These are phyloP conservation scores for Ceratocystis albifundus DNA, from an alignment of 2,329 filamentous ascomycete species.

Conservation along the genomic window DNA sequence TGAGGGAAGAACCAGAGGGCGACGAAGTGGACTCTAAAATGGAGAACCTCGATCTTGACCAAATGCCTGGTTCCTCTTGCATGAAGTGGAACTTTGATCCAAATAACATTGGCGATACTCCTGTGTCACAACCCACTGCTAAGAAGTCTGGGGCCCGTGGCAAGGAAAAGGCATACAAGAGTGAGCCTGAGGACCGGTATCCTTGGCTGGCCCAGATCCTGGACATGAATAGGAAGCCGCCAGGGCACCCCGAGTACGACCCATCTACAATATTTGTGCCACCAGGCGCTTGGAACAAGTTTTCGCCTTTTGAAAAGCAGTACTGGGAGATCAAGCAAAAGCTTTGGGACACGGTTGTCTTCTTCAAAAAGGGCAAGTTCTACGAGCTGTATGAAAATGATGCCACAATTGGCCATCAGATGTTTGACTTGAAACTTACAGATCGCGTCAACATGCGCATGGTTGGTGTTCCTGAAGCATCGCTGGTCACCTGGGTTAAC, in stretches of 20 bases:
- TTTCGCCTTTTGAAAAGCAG: conserved; percentile 92
- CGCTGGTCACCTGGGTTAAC: conserved; percentile 92
- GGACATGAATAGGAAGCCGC: conserved; percentile 72
- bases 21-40: conserved; percentile 36
- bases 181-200: conserved; percentile 76
- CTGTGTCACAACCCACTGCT: conserved; percentile 24
- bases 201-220: conserved; percentile 76
- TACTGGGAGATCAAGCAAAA: conserved; percentile 99
- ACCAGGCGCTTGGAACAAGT: conserved; percentile 63
- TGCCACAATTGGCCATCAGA: conserved; percentile 86
- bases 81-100: conserved; percentile 66
- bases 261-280: conserved; percentile 85
- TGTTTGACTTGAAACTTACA: conserved; percentile 95
- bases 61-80: conserved; percentile 29
- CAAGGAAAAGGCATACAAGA: conserved; percentile 62
- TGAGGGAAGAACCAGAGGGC: conserved; percentile 31
- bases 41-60: conserved; percentile 42
- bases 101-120: conserved; percentile 31
- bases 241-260: conserved; percentile 77
- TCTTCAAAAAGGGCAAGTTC: conserved; percentile 99
- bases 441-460: conserved; percentile 99
- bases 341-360: conserved; percentile 93
- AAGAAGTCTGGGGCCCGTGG: conserved; percentile 28
- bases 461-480: conserved; percentile 94
- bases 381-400: conserved; percentile 98